These are phyloP conservation scores for Penicillium janthinellum DNA, from an alignment of 2,329 filamentous ascomycete genomes.

Conservation along the genomic window DNA sequence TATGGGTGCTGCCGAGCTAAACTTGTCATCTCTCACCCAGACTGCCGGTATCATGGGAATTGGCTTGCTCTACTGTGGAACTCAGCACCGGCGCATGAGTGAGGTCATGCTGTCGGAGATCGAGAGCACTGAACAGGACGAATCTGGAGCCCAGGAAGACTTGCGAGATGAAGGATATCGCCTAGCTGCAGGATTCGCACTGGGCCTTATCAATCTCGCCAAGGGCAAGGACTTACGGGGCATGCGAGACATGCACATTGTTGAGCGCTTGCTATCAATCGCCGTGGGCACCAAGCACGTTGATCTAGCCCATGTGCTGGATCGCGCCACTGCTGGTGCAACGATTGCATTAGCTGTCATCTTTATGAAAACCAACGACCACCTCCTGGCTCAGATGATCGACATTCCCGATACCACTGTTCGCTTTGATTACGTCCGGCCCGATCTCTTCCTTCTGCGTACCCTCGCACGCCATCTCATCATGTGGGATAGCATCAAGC, in stretches of 20 bases:
- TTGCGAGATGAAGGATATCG: constrained; percentile 95
- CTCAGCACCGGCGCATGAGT: constrained; percentile 96
- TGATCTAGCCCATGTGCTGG: constrained; percentile 86
- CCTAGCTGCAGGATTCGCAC: constrained; percentile 86
- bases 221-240: constrained; percentile 86
- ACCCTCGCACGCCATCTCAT: constrained; percentile 90
- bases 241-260: constrained; percentile 88
- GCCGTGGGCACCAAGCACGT: constrained; percentile 90
- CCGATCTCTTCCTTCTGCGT: constrained; percentile 86
- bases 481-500: constrained; percentile 82
- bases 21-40: constrained; percentile 88
- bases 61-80: constrained; percentile 88
- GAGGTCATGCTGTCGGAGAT: constrained; percentile 99
- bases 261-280: constrained; percentile 81
- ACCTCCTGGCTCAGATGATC: constrained; percentile 83
- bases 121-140: constrained; percentile 80
- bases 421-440: constrained; percentile 93
- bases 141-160: constrained; percentile 70
- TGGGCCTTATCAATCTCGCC: constrained; percentile 92
- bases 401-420: constrained; percentile 87
- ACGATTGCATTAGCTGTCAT: constrained; percentile 88
- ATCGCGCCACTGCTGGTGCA: constrained; percentile 90
- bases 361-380: constrained; percentile 95
- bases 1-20: constrained; percentile 87
- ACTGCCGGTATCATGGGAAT: constrained; percentile 98